Evolutionary conservation across 23 red algal species (phyloP), one percentile per base, ranked within the genome.

Genomic region (Gracilaria gracilis): DNA sequence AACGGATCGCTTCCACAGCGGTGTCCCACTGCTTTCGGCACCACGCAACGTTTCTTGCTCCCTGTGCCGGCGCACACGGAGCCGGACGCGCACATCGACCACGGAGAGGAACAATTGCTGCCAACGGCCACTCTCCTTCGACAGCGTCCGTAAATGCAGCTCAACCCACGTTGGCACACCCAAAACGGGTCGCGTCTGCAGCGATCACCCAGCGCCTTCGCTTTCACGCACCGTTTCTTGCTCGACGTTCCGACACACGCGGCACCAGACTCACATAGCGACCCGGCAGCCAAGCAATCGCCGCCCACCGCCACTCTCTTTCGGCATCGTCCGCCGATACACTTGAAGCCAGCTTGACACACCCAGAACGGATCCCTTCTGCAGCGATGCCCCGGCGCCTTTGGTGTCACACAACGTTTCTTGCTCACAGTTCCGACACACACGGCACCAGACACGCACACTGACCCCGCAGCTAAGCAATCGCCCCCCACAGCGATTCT

Each of bases 1-100:
- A 27, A 80, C 73, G 86, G 86, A 21, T 80, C 72, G 19, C 57
- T 24, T 8, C 72, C 86, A 46, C 86, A 89, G 25, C 37, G 21
- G 27, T 66, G 35, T 40, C 72, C 72, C 0, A 36, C 86, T 1
- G 50, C 15, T 49, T 27, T 77, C 67, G 69, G 69, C 25, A 12
- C 38, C 4, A 89, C 69, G 40, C 86, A 89, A 71, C 57, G 80
- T 21, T 78, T 89, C 54, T 39, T 64, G 9, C 15, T 46, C 5
- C 42, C 11, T 11, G 42, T 46, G 5, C 42, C 42, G 42, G 42
- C 42, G 42, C 42, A 46, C 4, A 46, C 76, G 5, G 32, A 24
- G 0, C 23, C 27, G 4, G 61, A 65, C 2, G 17, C 65, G 34
- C 65, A 70, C 15, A 70, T 9, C 4, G 28, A 70, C 4, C 35